Evolutionary conservation across 179 eudicot species (phyloP), one percentile per base, ranked within the genome.

Genomic region (Nepenthes alata): DNA sequence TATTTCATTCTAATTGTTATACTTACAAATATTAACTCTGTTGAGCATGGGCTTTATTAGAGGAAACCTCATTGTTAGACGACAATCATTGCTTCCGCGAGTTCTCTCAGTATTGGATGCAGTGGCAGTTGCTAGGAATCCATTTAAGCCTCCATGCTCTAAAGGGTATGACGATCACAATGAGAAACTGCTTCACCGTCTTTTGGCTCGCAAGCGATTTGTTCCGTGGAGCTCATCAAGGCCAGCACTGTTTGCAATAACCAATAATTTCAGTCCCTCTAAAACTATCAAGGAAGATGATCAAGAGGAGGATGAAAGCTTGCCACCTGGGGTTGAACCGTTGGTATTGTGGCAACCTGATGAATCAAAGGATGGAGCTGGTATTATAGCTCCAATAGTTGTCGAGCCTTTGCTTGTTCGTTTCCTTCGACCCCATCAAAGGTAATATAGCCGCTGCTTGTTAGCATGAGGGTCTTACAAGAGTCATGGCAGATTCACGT

Each of bases 341-440:
- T 67, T 94, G 78, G 75, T 94, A 53, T 77, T 94, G 55, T 94
- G 99, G 99, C 89, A 82, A 63, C 81, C 85, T 36, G 97, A 85
- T 48, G 96, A 87, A 52, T 48, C 65, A 35, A 75, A 63, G 13
- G 81, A 68, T 63, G 79, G 49, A 66, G 73, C 64, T 64, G 58
- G 47, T 59, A 67, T 57, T 39, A 63, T 66, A 70, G 47, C 70
- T 4, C 74, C 72, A 6, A 85, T 94, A 56, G 57, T 56, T 50
- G 99, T 94, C 59, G 97, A 94, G 65, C 72, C 86, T 16, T 55
- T 91, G 86, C 95, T 94, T 71, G 95, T 88, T 67, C 87, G 76
- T 16, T 94, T 85, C 67, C 95, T 94, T 51, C 82, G 97, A 67
- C 90, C 99, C 53, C 97, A 94, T 79, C 99, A 94, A 74, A 91